Evolutionary conservation across 2,329 filamentous ascomycete species (phyloP).

Genomic region (Fusarium brachygibbosum): DNA sequence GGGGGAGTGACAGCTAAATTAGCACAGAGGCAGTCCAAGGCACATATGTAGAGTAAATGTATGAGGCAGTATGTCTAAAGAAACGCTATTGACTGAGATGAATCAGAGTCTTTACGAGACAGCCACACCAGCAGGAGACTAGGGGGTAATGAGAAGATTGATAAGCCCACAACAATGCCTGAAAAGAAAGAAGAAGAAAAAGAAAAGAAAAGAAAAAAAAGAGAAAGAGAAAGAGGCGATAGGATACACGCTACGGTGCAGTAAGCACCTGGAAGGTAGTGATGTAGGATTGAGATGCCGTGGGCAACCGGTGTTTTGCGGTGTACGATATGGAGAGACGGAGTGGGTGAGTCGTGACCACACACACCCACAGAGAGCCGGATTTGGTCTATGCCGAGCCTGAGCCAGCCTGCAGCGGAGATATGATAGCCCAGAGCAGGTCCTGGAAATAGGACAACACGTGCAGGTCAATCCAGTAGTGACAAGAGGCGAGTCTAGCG

Average conservation of each 20-base stretch:
- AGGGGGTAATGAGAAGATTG: conserved; percentile 3
- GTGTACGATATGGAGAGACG: conserved; percentile 21
- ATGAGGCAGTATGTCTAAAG: conserved; percentile 11
- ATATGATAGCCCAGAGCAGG: conserved; percentile 26
- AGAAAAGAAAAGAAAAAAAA: background rate
- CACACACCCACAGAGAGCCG: conserved; percentile 39
- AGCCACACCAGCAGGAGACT: conserved; percentile 3
- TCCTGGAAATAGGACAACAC: conserved; percentile 4
- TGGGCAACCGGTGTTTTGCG: conserved; percentile 13
- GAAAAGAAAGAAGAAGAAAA: background rate
- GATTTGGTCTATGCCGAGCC: conserved; percentile 42
- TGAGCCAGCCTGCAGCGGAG: conserved; percentile 31
- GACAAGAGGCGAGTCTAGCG: background rate
- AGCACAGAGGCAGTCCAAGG: conserved; percentile 29
- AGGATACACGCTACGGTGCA: background rate
- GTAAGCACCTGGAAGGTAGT: conserved; percentile 4
- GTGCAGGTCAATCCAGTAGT: background rate
- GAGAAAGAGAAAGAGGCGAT: background rate
- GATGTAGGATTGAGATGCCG: conserved; percentile 13
- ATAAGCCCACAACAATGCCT: conserved; percentile 4
- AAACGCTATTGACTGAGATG: conserved; percentile 24
- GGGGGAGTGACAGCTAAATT: conserved; percentile 34
- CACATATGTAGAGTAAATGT: conserved; percentile 19
- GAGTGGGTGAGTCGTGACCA: conserved; percentile 22
- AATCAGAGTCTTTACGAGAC: conserved; percentile 24